A percentile compares a stretch with the other conserved stretches of the same genome.
Conservation (phyloP, 768 basidiomycete genomes). For the Rhizopogon salebrosus region DNA sequence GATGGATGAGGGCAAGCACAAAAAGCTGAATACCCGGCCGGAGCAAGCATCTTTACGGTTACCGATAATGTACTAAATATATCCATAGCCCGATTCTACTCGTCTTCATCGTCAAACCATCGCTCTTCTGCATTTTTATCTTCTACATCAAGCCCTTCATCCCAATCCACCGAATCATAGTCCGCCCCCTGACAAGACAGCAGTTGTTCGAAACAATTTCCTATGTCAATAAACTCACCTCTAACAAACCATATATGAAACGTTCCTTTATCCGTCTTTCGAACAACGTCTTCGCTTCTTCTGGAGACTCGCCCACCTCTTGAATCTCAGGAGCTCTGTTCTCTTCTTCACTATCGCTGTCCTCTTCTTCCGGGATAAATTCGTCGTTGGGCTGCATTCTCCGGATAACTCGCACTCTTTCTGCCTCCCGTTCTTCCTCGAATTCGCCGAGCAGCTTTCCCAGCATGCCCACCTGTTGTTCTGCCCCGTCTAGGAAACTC, state of each 20-base stretch:
- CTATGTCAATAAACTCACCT: slow-evolving; percentile 39
- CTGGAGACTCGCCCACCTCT: slow-evolving; percentile 31
- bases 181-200: slow-evolving; percentile 47
- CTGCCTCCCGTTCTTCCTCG: slow-evolving; percentile 74
- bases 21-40: slow-evolving; percentile 1
- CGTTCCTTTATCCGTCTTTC: slow-evolving; percentile 58
- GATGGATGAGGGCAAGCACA: slow-evolving; percentile 37
- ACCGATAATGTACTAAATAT: slow-evolving; percentile 17
- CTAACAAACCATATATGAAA: slow-evolving; percentile 72
- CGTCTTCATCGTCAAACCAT: slow-evolving; percentile 72
- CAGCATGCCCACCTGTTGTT: slow-evolving; percentile 64
- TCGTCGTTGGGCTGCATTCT: slow-evolving; percentile 36
- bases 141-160: slow-evolving; percentile 58
- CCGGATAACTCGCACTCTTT: slow-evolving; percentile 47
- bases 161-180: slow-evolving; percentile 73
- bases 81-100: slow-evolving; percentile 13
- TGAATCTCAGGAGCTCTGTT: slow-evolving; percentile 9
- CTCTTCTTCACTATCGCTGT: slow-evolving; percentile 43
- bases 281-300: slow-evolving; percentile 48
- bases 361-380: slow-evolving; percentile 68
- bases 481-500: slow-evolving; percentile 52
- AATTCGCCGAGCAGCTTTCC: slow-evolving; percentile 62
- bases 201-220: slow-evolving; percentile 2
- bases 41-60: not conserved
- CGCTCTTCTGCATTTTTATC: slow-evolving; percentile 58